A percentile compares a stretch with the other conserved stretches of the same genome.
Conservation (phyloP, 441 rosid genomes). For the Pelargonium myrrhifolium region DNA sequence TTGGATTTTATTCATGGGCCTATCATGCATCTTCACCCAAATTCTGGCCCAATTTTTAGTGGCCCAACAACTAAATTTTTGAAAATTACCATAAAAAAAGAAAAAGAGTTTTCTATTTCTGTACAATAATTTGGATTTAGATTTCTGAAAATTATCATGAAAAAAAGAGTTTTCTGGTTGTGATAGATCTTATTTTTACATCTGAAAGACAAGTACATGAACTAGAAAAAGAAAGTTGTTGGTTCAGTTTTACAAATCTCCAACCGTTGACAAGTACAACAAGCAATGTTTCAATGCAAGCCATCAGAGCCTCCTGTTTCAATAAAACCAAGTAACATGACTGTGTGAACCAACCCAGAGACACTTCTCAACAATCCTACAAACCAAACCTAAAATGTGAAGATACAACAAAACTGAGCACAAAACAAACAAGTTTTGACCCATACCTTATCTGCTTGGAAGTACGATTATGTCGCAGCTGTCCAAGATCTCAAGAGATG, state of each 20-base stretch:
- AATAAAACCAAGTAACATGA: neutral
- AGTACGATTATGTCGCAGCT: neutral
- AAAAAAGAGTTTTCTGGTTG: too few relatives aligned
- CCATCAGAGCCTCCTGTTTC: neutral
- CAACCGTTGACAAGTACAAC: neutral
- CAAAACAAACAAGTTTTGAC: neutral
- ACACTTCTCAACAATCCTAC: neutral
- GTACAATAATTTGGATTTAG: too few relatives aligned
- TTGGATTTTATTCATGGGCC: too few relatives aligned
- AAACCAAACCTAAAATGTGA: neutral
- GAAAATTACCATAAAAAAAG: too few relatives aligned
- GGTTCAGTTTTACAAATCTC: neutral
- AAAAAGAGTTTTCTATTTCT: too few relatives aligned
- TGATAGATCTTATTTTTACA: too few relatives aligned
- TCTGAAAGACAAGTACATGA: neutral
- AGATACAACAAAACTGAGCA: neutral
- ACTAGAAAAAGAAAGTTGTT: neutral
- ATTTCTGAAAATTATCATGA: too few relatives aligned
- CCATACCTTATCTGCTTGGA: neutral
- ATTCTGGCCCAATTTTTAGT: too few relatives aligned
- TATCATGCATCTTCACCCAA: too few relatives aligned
- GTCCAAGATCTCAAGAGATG: neutral
- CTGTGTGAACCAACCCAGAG: neutral
- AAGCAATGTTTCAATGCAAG: neutral
- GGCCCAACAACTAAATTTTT: too few relatives aligned